These are phyloP conservation scores for Exutisphaerella laricina DNA, from an alignment of 2,329 filamentous ascomycete species.

Conservation along the genomic window DNA sequence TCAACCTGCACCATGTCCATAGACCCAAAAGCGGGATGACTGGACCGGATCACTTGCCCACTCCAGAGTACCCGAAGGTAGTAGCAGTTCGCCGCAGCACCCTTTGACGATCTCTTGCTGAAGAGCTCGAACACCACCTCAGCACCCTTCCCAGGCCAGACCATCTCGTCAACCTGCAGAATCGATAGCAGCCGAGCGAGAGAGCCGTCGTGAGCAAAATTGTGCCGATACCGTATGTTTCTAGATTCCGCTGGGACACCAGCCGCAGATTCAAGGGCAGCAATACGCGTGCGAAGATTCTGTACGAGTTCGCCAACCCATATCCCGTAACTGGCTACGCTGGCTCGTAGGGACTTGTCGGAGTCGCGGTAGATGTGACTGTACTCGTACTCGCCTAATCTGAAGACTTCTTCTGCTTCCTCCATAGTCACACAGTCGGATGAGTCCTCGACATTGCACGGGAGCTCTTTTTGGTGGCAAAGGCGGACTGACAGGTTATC, in stretches of 20 bases:
- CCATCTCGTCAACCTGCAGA: slow-evolving; percentile 68
- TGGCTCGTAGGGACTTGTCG: slow-evolving; percentile 56
- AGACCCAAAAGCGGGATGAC: slow-evolving; percentile 58
- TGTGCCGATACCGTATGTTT: slow-evolving; percentile 59
- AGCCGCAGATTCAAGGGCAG: slow-evolving; percentile 34
- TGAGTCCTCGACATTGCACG: slow-evolving; percentile 54
- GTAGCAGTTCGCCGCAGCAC: slow-evolving; percentile 27
- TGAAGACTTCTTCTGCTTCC: slow-evolving; percentile 64
- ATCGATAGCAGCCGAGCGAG: slow-evolving; percentile 62
- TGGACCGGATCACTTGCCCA: slow-evolving; percentile 61
- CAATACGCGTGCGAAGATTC: slow-evolving; percentile 52
- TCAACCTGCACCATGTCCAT: slow-evolving; percentile 67
- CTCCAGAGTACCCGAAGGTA: slow-evolving; percentile 67
- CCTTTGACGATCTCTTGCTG: no score
- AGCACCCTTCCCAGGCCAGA: slow-evolving; percentile 78
- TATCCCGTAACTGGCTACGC: slow-evolving; percentile 60
- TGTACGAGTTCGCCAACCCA: slow-evolving; percentile 66
- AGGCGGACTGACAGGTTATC: slow-evolving; percentile 76
- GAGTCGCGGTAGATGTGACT: slow-evolving; percentile 68
- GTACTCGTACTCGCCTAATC: slow-evolving; percentile 76
- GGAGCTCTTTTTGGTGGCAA: slow-evolving; percentile 67
- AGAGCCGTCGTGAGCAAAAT: slow-evolving; percentile 74
- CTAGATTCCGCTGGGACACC: slow-evolving; percentile 12
- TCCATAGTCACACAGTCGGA: slow-evolving; percentile 56
- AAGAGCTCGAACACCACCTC: slow-evolving; percentile 76